phyloP scores from a whole-genome alignment of 768 basidiomycete species.

The Coprinopsis sp. region DNA sequence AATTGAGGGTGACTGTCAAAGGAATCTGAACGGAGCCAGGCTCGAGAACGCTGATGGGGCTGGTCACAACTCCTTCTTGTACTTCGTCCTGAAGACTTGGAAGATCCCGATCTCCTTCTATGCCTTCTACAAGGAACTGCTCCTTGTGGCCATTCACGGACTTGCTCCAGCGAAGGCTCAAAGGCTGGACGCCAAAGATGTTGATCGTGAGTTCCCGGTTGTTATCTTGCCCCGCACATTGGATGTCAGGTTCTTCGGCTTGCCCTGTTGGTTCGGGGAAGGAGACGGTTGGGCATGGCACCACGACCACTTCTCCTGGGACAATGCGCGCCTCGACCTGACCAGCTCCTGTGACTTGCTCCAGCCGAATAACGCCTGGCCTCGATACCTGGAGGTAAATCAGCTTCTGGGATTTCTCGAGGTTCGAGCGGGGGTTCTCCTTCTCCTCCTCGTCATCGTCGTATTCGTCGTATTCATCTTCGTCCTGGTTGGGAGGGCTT shows the following conservation, averaged over 20 bases:
- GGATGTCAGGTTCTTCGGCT: slow-evolving; percentile 37
- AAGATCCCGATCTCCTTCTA: slow-evolving; percentile 53
- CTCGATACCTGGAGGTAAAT: slow-evolving; percentile 66
- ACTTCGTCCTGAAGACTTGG: slow-evolving; percentile 20
- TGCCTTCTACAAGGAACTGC: slow-evolving; percentile 77
- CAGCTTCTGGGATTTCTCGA: slow-evolving; percentile 74
- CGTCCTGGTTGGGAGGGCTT: slow-evolving; percentile 38
- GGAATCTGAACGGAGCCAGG: slow-evolving; percentile 66
- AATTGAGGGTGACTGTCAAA: slow-evolving; percentile 56
- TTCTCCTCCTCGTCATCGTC: slow-evolving; percentile 46
- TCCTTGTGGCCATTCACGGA: slow-evolving; percentile 64
- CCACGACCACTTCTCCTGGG: slow-evolving; percentile 57
- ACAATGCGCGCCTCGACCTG: slow-evolving; percentile 67
- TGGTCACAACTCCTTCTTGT: slow-evolving; percentile 6
- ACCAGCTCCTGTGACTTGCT: slow-evolving; percentile 65
- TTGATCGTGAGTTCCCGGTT: slow-evolving; percentile 55
- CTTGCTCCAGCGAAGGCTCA: slow-evolving; percentile 74
- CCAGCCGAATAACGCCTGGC: slow-evolving; percentile 73
- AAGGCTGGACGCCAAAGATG: slow-evolving; percentile 69
- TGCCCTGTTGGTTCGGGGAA: slow-evolving; percentile 45
- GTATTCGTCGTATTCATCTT: slow-evolving; percentile 73
- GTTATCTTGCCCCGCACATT: slow-evolving; percentile 66
- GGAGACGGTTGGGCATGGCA: slow-evolving; percentile 76
- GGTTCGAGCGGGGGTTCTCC: slow-evolving; percentile 28
- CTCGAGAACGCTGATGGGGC: slow-evolving; percentile 13